phyloP scores from a whole-genome alignment of 2,329 filamentous ascomycete genomes.

The Sphaerulina musiva region DNA sequence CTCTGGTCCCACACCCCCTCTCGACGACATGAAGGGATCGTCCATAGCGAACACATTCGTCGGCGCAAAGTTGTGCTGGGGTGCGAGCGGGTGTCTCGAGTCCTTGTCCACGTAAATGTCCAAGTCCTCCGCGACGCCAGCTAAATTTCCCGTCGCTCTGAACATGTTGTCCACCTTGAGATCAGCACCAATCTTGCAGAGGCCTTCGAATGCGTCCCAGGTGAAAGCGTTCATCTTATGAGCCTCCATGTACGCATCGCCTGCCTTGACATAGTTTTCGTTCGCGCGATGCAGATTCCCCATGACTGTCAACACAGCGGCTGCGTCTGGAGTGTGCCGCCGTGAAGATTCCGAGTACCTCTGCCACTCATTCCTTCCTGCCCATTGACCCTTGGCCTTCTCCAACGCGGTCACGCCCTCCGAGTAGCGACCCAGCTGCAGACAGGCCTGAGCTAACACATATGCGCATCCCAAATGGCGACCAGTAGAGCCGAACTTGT shows the following conservation, averaged over 20 bases:
- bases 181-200: conserved; percentile 77
- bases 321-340: conserved; percentile 71
- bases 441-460: conserved; percentile 82
- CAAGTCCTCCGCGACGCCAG: conserved; percentile 32
- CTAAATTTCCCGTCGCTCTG: conserved; percentile 61
- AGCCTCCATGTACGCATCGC: conserved; percentile 79
- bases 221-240: conserved; percentile 89
- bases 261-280: conserved; percentile 72
- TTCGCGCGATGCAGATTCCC: conserved; percentile 82
- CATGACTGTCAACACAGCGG: conserved; percentile 73
- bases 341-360: conserved; percentile 70
- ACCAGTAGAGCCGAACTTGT: conserved; percentile 62
- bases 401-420: conserved; percentile 82
- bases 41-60: conserved; percentile 22
- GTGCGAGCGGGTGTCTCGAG: conserved; percentile 22
- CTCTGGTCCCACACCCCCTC: conserved; percentile 12
- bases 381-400: conserved; percentile 70
- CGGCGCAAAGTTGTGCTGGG: conserved; percentile 21
- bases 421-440: conserved; percentile 68
- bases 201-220: conserved; percentile 89
- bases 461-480: conserved; percentile 81
- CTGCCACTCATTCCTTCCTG: conserved; percentile 65
- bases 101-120: conserved; percentile 26
- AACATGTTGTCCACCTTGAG: conserved; percentile 83
- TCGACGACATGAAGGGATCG: conserved; percentile 41